Conservation (phyloP, 139 green algal genomes). For the Auxenochlorella pyrenoidosa region DNA sequence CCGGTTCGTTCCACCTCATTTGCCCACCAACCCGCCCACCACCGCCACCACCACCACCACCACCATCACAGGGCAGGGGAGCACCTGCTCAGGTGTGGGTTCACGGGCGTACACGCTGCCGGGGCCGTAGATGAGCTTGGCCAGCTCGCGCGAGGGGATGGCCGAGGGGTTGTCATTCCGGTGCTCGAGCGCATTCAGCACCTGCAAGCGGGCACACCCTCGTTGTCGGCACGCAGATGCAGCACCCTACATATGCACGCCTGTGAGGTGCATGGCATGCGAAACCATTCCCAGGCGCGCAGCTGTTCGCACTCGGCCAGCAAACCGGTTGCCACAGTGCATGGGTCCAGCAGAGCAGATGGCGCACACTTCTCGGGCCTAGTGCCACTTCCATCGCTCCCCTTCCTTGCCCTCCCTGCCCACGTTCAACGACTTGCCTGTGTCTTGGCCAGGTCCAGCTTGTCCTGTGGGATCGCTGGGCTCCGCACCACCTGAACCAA, state of each 20-base stretch:
- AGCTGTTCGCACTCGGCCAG: too few species aligned
- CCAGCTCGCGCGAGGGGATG: slow-evolving; percentile 60
- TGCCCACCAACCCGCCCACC: too few species aligned
- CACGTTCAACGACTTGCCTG: slow-evolving; percentile 36
- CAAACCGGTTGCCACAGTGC: too few species aligned
- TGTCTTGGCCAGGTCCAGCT: slow-evolving; percentile 62
- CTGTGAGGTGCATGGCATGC: background rate
- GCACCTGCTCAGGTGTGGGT: slow-evolving; percentile 43
- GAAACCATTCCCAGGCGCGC: background rate
- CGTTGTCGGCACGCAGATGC: background rate
- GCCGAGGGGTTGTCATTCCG: slow-evolving; percentile 62
- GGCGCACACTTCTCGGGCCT: too few species aligned
- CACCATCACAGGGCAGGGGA: background rate
- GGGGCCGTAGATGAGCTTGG: slow-evolving; percentile 74
- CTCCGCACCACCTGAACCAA: slow-evolving; percentile 48
- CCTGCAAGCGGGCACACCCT: slow-evolving; percentile 10
- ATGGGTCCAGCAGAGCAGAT: too few species aligned
- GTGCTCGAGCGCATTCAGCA: slow-evolving; percentile 73
- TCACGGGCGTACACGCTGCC: slow-evolving; percentile 74
- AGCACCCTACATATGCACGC: background rate
- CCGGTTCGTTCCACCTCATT: too few species aligned
- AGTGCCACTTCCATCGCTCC: too few species aligned
- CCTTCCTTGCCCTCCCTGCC: too few species aligned
- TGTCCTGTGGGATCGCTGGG: slow-evolving; percentile 64
- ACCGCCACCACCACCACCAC: too few species aligned